Evolutionary conservation across 2,329 filamentous ascomycete genomes (phyloP).

Genomic region (Penicillium expansum): DNA sequence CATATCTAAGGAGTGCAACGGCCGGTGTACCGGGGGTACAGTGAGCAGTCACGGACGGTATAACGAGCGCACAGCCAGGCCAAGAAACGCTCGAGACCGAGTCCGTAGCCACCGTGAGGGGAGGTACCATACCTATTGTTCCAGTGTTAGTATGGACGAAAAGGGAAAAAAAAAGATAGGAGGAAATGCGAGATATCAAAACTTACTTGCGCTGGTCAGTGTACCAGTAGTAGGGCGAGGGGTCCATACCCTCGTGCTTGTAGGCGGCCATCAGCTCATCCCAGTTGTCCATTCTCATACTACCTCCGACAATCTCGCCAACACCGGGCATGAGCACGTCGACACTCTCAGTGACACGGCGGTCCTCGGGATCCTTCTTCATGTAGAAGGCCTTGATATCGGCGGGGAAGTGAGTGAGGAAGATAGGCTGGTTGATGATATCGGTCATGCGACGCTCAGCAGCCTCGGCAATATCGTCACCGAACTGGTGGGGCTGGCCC

Average conservation of each 20-base stretch:
- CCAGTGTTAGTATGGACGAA: slow-evolving; percentile 2
- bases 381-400: slow-evolving; percentile 99
- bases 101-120: slow-evolving; percentile 87
- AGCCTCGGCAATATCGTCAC: slow-evolving; percentile 96
- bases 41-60: slow-evolving; percentile 59
- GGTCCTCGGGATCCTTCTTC: slow-evolving; percentile 78
- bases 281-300: slow-evolving; percentile 92
- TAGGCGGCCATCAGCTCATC: slow-evolving; percentile 88
- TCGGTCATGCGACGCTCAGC: slow-evolving; percentile 97
- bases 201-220: slow-evolving; percentile 92
- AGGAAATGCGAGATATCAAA: not conserved
- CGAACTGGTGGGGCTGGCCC: slow-evolving; percentile 82
- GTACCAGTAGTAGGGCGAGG: slow-evolving; percentile 95
- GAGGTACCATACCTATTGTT: slow-evolving; percentile 74
- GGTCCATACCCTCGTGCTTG: slow-evolving; percentile 78
- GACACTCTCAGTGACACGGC: slow-evolving; percentile 85
- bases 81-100: slow-evolving; percentile 81
- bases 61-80: slow-evolving; percentile 66
- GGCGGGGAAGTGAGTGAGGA: slow-evolving; percentile 93
- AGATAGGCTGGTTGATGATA: slow-evolving; percentile 89
- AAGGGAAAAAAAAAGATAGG: not conserved
- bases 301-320: slow-evolving; percentile 93
- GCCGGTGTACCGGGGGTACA: slow-evolving; percentile 53
- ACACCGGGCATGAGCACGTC: slow-evolving; percentile 89
- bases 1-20: slow-evolving; percentile 47